Conservation (phyloP, 768 basidiomycete species). For the Auricularia sp. region DNA sequence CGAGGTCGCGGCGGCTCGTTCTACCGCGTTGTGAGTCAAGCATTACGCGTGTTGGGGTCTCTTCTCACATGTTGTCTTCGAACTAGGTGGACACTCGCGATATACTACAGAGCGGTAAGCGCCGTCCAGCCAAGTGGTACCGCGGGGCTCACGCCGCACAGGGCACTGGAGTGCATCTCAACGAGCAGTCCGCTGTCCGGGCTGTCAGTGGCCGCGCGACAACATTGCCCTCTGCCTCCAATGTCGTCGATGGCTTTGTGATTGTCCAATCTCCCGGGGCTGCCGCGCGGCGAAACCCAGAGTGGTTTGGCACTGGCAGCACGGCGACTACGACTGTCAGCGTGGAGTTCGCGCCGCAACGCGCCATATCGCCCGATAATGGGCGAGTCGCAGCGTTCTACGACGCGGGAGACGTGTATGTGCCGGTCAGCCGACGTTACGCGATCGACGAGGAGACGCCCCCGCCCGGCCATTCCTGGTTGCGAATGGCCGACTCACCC, state of each 20-base stretch:
- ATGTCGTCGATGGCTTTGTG: background rate
- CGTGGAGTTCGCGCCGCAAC: background rate
- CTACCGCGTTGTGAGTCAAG: no score
- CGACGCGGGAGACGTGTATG: background rate
- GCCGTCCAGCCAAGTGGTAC: no score
- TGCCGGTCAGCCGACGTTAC: background rate
- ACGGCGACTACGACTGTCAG: background rate
- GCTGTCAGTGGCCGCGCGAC: no score
- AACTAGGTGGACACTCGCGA: no score
- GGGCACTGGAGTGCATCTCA: no score
- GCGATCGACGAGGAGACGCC: background rate
- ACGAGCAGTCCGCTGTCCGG: no score
- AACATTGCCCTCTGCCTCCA: no score
- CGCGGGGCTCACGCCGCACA: no score
- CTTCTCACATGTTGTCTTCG: no score
- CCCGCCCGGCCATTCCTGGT: background rate
- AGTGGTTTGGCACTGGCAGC: background rate
- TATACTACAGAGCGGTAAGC: no score
- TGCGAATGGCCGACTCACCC: background rate
- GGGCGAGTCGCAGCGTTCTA: background rate
- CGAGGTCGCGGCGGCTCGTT: no score
- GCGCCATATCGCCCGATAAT: background rate
- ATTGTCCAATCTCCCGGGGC: background rate
- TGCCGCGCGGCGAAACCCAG: background rate
- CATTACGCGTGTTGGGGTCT: no score